Base-by-base conservation (phyloP, 208 protist species). In the Spongospora subterranea region DNA sequence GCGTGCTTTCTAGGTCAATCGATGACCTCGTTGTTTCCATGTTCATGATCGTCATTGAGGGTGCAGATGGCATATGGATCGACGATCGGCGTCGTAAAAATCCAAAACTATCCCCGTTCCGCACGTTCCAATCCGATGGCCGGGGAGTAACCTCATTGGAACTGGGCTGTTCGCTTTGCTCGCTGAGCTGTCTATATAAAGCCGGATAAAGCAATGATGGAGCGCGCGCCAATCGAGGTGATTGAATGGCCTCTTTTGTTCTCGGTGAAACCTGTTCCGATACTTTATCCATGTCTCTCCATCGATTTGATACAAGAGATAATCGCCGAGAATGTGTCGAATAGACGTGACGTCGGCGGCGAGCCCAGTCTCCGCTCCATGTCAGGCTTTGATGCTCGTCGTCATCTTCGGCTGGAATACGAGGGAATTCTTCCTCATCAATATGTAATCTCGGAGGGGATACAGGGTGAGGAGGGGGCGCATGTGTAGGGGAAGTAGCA, bases 291-390 rank as follows among this genome's bases (percentile, higher is more conserved):
- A 39, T 13, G 71, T 60, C 50, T n/a, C 35, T 6, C 6, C 6
- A 35, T n/a, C n/a, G 71, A n/a, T 43, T 82, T 35, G 71, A 82
- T 35, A 82, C 35, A 43, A 82, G n/a, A 20, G 71, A 82, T 20
- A 82, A n/a, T 6, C 71, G 71, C 6, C 71, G 71, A 6, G 71
- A 82, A 43, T 82, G 71, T 43, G n/a, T 35, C n/a, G 35, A 82
- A 43, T 82, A 82, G 35, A 82, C 13, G 6, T 39, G n/a, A 20
- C 71, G 71, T 35, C 71, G 71, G 6, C 71, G n/a, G 71, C 71
- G 71, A 82, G 71, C 71, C 71, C 71, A 82, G 17, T 82, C 71
- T 20, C 17, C 71, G n/a, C 71, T 82, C 71, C 71, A 82, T 35
- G 71, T 82, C 17, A 82, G 35, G 17, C 35, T 6, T 29, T 24